Evolutionary conservation across 2,329 filamentous ascomycete species (phyloP).

Genomic region (Fusarium poae): DNA sequence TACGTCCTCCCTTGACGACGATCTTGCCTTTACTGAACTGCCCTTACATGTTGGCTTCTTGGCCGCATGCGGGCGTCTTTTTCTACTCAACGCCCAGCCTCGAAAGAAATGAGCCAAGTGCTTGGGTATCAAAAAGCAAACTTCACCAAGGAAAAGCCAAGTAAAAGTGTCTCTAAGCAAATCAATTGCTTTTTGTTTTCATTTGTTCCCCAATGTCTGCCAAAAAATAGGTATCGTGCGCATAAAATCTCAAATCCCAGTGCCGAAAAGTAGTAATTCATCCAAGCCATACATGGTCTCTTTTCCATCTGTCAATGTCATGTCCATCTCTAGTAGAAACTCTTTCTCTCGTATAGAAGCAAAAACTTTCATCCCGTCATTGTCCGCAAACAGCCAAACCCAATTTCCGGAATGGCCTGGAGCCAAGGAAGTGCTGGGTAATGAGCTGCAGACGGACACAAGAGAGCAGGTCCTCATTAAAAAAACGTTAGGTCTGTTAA

Average conservation of each 20-base stretch:
- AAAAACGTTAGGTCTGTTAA: conserved; percentile 40
- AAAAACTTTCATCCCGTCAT: conserved; percentile 21
- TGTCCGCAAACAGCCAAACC: conserved; percentile 2
- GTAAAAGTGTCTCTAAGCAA: conserved; percentile 4
- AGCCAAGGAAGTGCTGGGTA: conserved; percentile 17
- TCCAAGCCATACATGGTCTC: conserved; percentile 31
- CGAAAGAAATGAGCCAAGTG: conserved; percentile 4
- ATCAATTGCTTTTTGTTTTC: conserved; percentile 19
- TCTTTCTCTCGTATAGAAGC: conserved; percentile 11
- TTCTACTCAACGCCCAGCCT: neutral
- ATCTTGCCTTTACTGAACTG: conserved; percentile 5
- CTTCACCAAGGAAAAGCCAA: conserved; percentile 5
- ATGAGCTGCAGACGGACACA: conserved; percentile 13
- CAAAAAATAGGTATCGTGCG: conserved; percentile 43
- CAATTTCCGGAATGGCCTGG: conserved; percentile 7
- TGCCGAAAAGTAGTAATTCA: conserved; percentile 29
- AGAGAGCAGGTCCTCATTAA: conserved; percentile 47
- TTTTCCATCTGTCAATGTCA: conserved; percentile 35
- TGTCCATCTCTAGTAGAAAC: conserved; percentile 41
- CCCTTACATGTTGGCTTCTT: conserved; percentile 16
- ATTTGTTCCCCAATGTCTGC: conserved; percentile 24
- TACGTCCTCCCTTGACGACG: neutral
- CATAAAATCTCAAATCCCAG: conserved; percentile 23
- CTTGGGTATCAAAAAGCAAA: neutral
- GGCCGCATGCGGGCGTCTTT: neutral